Base-by-base conservation (phyloP, 306 rosid species). In the Hylodesmum podocarpum region DNA sequence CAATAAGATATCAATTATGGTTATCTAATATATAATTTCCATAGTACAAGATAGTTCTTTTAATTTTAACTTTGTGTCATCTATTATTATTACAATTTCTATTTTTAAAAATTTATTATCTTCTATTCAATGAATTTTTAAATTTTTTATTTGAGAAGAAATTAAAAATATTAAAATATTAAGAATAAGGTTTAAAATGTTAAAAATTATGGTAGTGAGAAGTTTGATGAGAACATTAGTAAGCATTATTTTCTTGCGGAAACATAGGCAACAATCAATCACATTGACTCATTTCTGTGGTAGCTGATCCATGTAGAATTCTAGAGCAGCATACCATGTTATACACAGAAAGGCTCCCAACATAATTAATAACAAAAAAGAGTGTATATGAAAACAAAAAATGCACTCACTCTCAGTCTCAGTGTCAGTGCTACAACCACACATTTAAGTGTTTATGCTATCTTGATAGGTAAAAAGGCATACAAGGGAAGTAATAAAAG, bases 221-320 rank as follows among this genome's bases (percentile, higher is more conserved):
- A n/a, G n/a, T n/a, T n/a, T n/a, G n/a, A n/a, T n/a, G n/a, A n/a
- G n/a, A n/a, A n/a, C n/a, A 75, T 33, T 14, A 74, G 25, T 14
- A 51, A 13, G 40, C 62, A 76, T n/a, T 58, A 33, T 41, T 76
- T 76, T 2, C 13, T 44, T 34, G 18, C 14, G 6, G 78, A 81
- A 76, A 76, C 51, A 75, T 39, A n/a, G n/a, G n/a, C n/a, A 49
- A 70, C 51, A 0, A 62, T 76, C 62, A 40, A 5, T 70, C 36
- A 22, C 85, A 61, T 61, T 75, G 72, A 62, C 75, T 76, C 85
- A 76, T 70, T 4, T 70, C 54, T 63, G 53, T 70, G 28, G 74
- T 31, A 75, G 33, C 81, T 21, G 15, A 50, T 62, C 21, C 71
- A 8, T 7, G 37, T 62, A 4, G 25, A 74, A 44, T 44, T 75